Evolutionary conservation across 805 yeast genomes (phyloP).

Genomic region (Candida tibetensis): DNA sequence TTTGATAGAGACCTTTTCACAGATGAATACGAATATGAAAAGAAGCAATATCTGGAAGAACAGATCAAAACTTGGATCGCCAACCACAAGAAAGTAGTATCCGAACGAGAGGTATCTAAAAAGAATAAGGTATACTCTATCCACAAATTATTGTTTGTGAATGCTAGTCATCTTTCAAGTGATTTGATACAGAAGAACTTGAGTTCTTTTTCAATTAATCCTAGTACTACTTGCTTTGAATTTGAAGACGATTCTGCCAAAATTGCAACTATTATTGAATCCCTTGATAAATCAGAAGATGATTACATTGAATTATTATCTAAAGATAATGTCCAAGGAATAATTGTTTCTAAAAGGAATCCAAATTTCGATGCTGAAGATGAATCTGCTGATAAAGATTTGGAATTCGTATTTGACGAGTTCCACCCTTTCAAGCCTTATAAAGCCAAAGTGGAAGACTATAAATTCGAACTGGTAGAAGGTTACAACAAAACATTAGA

Average conservation of each 20-base stretch:
- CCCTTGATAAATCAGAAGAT: slow-evolving; percentile 47
- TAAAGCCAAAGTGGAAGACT: slow-evolving; percentile 32
- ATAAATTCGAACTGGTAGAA: slow-evolving; percentile 41
- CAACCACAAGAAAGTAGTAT: slow-evolving; percentile 27
- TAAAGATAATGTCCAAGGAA: slow-evolving; percentile 46
- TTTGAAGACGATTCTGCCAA: slow-evolving; percentile 24
- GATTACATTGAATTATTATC: slow-evolving; percentile 39
- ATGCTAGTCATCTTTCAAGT: slow-evolving; percentile 72
- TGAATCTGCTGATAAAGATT: slow-evolving; percentile 27
- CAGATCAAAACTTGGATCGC: slow-evolving; percentile 40
- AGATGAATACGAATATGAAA: slow-evolving; percentile 11
- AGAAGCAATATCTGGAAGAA: slow-evolving; percentile 23
- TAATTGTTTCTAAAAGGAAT: slow-evolving; percentile 61
- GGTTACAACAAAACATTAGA: slow-evolving; percentile 86
- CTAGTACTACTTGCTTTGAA: slow-evolving; percentile 37
- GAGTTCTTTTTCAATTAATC: slow-evolving; percentile 43
- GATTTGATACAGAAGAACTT: slow-evolving; percentile 69
- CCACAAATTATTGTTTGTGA: slow-evolving; percentile 65
- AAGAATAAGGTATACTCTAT: slow-evolving; percentile 54
- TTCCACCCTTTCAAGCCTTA: slow-evolving; percentile 67
- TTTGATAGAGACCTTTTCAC: slow-evolving; percentile 54
- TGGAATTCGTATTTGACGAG: slow-evolving; percentile 56
- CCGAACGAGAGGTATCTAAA: slow-evolving; percentile 14
- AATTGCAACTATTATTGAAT: slow-evolving; percentile 31
- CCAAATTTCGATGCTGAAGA: slow-evolving; percentile 40